Conservation (phyloP, 2,329 filamentous ascomycete species). For the Ophiostoma quercus region DNA sequence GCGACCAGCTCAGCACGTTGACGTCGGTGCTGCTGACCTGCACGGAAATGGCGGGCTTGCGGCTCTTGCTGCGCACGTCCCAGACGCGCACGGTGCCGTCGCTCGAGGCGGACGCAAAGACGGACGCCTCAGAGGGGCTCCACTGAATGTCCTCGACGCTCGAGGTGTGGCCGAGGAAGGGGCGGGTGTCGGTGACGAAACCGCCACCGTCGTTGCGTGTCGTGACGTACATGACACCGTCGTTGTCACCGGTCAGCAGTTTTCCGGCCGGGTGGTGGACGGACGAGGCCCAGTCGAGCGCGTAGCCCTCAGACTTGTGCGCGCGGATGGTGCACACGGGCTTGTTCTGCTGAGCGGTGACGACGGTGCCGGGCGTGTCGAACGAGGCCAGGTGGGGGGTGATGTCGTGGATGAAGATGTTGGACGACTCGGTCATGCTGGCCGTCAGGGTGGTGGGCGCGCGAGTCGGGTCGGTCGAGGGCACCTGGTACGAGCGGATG, state of each 20-base stretch:
- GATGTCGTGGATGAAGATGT: slow-evolving; percentile 90
- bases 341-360: slow-evolving; percentile 80
- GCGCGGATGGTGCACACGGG: slow-evolving; percentile 81
- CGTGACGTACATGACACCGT: slow-evolving; percentile 83
- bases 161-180: slow-evolving; percentile 77
- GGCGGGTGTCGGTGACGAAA: slow-evolving; percentile 78
- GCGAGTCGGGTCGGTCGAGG: slow-evolving; percentile 60
- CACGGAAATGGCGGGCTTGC: slow-evolving; percentile 80
- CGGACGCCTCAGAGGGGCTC: slow-evolving; percentile 87
- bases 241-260: slow-evolving; percentile 84
- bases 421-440: slow-evolving; percentile 82
- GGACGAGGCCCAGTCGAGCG: slow-evolving; percentile 89
- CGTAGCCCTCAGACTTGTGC: slow-evolving; percentile 92
- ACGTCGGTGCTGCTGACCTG: slow-evolving; percentile 80
- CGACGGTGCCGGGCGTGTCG: slow-evolving; percentile 75
- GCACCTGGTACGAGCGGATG: slow-evolving; percentile 78
- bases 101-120: slow-evolving; percentile 89
- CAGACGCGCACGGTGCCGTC: slow-evolving; percentile 95
- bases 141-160: slow-evolving; percentile 95
- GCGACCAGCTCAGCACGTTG: slow-evolving; percentile 95
- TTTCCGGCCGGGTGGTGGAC: slow-evolving; percentile 73
- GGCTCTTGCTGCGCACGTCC: slow-evolving; percentile 88
- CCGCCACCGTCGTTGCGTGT: slow-evolving; percentile 81
- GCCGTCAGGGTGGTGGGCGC: slow-evolving; percentile 81
- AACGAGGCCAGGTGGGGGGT: slow-evolving; percentile 85